These are phyloP conservation scores for Tulasnella sp. DNA, from an alignment of 768 basidiomycete genomes.

Conservation along the genomic window DNA sequence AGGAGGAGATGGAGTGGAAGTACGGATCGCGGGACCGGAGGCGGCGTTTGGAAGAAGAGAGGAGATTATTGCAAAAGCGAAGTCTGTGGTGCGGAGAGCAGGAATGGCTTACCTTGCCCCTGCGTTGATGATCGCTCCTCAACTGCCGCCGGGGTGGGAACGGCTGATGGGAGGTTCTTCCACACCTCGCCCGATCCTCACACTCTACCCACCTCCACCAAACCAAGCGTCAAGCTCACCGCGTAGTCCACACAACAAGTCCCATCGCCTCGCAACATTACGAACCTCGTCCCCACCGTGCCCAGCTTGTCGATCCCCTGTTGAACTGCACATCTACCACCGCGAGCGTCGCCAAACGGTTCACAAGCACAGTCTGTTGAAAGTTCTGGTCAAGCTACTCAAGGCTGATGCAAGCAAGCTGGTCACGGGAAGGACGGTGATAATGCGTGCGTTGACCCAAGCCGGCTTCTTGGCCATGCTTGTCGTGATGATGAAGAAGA, in stretches of 20 bases:
- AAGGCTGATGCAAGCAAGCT: background rate
- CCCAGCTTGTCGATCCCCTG: background rate
- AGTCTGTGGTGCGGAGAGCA: background rate
- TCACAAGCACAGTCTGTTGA: background rate
- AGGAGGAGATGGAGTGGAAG: background rate
- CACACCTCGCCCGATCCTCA: background rate
- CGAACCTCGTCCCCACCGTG: background rate
- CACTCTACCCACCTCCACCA: background rate
- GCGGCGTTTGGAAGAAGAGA: background rate
- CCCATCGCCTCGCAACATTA: background rate
- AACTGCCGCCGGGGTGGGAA: background rate
- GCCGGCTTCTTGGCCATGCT: background rate
- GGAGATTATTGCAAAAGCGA: background rate
- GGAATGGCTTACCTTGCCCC: background rate
- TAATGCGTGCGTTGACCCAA: background rate
- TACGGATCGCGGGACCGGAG: background rate
- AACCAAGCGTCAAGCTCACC: background rate
- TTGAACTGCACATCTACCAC: background rate
- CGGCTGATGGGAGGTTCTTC: background rate
- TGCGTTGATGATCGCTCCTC: background rate
- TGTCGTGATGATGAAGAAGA: background rate
- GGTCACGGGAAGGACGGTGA: background rate
- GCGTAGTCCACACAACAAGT: background rate
- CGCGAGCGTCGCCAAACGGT: background rate
- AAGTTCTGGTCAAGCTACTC: background rate